Evolutionary conservation across 2,329 filamentous ascomycete genomes (phyloP).

Genomic region (Colletotrichum lini): DNA sequence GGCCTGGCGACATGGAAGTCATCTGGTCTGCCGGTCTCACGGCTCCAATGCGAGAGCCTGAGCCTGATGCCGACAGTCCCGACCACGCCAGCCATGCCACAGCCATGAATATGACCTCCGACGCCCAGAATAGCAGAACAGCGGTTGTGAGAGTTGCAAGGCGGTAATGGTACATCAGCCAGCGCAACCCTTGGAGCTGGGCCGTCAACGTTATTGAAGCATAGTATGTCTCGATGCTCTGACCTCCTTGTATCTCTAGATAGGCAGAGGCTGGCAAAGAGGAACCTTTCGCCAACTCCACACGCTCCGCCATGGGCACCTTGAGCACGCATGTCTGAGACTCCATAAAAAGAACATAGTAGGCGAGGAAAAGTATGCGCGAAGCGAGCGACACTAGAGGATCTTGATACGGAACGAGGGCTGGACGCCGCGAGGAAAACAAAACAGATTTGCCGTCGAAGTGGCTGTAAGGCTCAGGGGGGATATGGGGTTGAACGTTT

Average conservation of each 20-base stretch:
- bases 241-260: constrained; percentile 78
- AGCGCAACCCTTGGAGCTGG: constrained; percentile 81
- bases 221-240: constrained; percentile 82
- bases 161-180: constrained; percentile 89
- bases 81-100: constrained; percentile 74
- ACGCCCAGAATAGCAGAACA: constrained; percentile 81
- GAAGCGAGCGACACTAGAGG: constrained; percentile 74
- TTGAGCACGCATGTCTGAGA: constrained; percentile 74
- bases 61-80: constrained; percentile 35
- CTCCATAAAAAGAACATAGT: constrained; percentile 77
- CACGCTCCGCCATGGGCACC: constrained; percentile 80
- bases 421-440: constrained; percentile 78
- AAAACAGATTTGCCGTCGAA: constrained; percentile 62
- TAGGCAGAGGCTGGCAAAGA: constrained; percentile 62
- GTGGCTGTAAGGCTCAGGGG: constrained; percentile 50
- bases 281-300: constrained; percentile 70
- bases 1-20: neutral
- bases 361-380: constrained; percentile 74
- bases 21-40: constrained; percentile 33
- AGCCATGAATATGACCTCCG: constrained; percentile 78
- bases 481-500: constrained; percentile 37
- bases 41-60: constrained; percentile 43
- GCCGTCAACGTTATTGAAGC: constrained; percentile 80
- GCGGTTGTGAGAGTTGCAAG: constrained; percentile 78
- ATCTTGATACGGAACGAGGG: constrained; percentile 85